Conservation (phyloP, 73 alveolate species). For the Symbiodinium natans region DNA sequence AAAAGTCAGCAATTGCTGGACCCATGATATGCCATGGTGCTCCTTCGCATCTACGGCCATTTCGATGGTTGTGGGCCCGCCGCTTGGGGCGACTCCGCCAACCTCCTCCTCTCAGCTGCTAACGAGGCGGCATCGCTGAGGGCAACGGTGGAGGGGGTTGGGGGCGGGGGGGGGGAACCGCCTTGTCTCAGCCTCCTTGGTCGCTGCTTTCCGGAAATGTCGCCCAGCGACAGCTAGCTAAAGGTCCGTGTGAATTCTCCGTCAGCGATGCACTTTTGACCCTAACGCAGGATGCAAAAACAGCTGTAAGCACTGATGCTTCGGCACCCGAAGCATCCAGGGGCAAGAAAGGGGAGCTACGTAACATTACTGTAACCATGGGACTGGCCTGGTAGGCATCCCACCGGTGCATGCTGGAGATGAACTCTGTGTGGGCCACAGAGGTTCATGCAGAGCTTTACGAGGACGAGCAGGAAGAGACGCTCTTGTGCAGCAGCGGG, state of each 20-base stretch:
- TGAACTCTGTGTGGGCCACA: constrained; percentile 8
- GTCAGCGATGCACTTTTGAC: background rate
- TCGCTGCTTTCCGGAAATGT: no score
- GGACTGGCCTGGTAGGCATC: constrained; percentile 10
- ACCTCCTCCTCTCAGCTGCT: background rate
- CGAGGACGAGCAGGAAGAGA: background rate
- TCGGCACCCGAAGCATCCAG: no score
- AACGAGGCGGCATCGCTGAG: background rate
- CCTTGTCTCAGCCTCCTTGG: no score
- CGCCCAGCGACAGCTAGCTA: background rate
- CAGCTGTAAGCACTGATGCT: no score
- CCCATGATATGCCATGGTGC: background rate
- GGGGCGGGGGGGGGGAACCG: no score
- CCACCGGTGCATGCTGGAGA: constrained; percentile 84
- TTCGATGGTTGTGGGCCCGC: background rate
- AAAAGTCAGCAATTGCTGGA: no score
- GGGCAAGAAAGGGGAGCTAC: no score
- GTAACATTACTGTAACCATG: background rate
- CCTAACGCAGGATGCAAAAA: no score
- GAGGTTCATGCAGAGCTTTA: constrained; percentile 44
- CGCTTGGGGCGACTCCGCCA: background rate
- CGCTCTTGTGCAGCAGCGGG: constrained; percentile 52
- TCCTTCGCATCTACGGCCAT: background rate
- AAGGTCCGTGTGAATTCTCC: background rate
- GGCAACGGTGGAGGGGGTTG: no score